Conservation (phyloP, 768 basidiomycete genomes). For the Tricholoma bakamatsutake region DNA sequence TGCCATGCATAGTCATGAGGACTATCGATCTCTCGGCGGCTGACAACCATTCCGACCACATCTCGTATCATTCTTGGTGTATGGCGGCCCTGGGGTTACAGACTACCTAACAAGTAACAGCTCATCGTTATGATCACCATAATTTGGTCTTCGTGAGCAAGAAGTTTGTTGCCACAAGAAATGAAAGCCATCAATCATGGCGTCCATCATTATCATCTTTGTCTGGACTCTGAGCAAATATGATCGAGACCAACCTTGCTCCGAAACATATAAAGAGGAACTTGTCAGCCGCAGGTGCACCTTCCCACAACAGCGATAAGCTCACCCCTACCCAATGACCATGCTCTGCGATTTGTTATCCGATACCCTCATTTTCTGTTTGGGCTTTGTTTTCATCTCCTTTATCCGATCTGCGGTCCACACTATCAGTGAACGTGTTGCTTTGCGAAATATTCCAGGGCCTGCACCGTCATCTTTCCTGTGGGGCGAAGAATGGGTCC, state of each 20-base stretch:
- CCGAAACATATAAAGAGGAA: conserved; percentile 12
- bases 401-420: conserved; percentile 28
- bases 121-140: background rate
- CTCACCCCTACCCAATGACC: background rate
- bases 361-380: conserved; percentile 19
- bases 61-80: background rate
- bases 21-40: background rate
- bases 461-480: conserved; percentile 42
- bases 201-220: background rate
- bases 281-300: conserved; percentile 1
- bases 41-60: background rate
- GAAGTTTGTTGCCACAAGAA: conserved; percentile 3
- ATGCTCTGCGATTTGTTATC: conserved; percentile 23
- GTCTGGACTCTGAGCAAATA: conserved; percentile 1
- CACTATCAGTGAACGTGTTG: conserved; percentile 24
- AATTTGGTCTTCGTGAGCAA: conserved; percentile 1
- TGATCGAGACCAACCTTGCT: conserved; percentile 12
- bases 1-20: background rate
- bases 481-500: conserved; percentile 59
- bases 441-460: conserved; percentile 45
- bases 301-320: background rate
- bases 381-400: conserved; percentile 24
- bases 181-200: background rate
- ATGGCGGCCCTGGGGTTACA: background rate
- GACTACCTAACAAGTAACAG: background rate